These are phyloP conservation scores for Cudoniella acicularis DNA, from an alignment of 495 filamentous ascomycete species.

Conservation along the genomic window DNA sequence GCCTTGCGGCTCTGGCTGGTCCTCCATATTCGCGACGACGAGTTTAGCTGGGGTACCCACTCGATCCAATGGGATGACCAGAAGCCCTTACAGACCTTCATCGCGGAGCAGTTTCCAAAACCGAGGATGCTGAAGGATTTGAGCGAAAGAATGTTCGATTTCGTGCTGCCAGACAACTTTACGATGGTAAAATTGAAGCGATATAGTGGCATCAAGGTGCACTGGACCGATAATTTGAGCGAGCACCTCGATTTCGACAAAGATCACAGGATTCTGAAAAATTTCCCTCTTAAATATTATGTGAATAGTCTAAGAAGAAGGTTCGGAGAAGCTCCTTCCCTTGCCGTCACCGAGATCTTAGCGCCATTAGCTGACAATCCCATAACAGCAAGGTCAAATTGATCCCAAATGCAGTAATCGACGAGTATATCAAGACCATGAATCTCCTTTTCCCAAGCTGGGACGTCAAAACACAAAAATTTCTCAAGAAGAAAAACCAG, in stretches of 20 bases:
- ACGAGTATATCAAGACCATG: conserved; percentile 5
- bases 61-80: not conserved
- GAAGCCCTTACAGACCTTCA: not conserved
- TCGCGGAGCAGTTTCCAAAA: conserved; percentile 1
- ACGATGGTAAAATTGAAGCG: conserved; percentile 3
- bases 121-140: not conserved
- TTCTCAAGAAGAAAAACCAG: not conserved
- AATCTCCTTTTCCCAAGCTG: conserved; percentile 1
- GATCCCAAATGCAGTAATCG: not conserved
- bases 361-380: not conserved
- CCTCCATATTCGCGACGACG: not conserved
- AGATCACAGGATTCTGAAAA: not conserved
- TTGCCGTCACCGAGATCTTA: not conserved
- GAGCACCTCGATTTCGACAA: conserved; percentile 5
- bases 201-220: not conserved
- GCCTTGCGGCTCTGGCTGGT: not conserved
- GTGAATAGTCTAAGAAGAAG: not conserved
- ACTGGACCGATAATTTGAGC: not conserved
- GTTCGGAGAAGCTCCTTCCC: not conserved
- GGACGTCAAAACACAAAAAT: not conserved
- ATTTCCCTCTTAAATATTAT: not conserved
- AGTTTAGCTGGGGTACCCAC: not conserved
- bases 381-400: not conserved
- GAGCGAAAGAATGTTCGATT: not conserved
- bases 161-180: not conserved